Conservation (phyloP, 768 basidiomycete genomes). For the Hygrophorus russula region DNA sequence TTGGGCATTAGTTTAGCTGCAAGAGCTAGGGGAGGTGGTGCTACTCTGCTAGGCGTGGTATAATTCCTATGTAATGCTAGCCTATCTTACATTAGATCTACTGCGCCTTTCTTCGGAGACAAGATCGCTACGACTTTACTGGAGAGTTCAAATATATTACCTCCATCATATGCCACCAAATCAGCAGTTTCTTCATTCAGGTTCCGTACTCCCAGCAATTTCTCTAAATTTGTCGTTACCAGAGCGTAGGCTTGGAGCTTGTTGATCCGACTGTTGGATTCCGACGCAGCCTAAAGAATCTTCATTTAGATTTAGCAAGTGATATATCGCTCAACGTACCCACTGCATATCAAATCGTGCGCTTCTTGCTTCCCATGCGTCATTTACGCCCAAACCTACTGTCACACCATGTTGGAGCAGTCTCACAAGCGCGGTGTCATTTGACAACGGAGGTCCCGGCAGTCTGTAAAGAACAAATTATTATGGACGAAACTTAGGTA, state of each 20-base stretch:
- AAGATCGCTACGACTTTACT: conserved; percentile 49
- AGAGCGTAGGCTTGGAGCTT: conserved; percentile 30
- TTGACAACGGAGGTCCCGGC: conserved; percentile 67
- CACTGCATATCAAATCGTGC: conserved; percentile 71
- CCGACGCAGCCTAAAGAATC: conserved; percentile 28
- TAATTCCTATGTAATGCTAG: conserved; percentile 13
- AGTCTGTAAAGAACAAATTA: conserved; percentile 24
- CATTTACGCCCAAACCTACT: conserved; percentile 58
- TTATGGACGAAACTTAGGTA: neutral
- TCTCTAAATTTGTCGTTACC: conserved; percentile 33
- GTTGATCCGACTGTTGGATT: conserved; percentile 33
- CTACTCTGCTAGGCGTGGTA: conserved; percentile 53
- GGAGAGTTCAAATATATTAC: conserved; percentile 41
- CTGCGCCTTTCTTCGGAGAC: conserved; percentile 34
- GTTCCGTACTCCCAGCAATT: conserved; percentile 17
- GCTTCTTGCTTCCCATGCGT: conserved; percentile 66
- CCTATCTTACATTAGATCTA: conserved; percentile 26
- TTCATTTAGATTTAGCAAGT: conserved; percentile 1
- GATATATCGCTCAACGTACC: conserved; percentile 31
- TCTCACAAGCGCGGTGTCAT: conserved; percentile 46
- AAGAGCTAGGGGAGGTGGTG: conserved; percentile 52
- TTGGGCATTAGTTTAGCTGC: conserved; percentile 68
- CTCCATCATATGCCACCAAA: conserved; percentile 50
- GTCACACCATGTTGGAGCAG: conserved; percentile 67
- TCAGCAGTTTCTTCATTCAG: conserved; percentile 34